phyloP scores from a whole-genome alignment of 2,329 filamentous ascomycete genomes.

The Sarocladium strictum region DNA sequence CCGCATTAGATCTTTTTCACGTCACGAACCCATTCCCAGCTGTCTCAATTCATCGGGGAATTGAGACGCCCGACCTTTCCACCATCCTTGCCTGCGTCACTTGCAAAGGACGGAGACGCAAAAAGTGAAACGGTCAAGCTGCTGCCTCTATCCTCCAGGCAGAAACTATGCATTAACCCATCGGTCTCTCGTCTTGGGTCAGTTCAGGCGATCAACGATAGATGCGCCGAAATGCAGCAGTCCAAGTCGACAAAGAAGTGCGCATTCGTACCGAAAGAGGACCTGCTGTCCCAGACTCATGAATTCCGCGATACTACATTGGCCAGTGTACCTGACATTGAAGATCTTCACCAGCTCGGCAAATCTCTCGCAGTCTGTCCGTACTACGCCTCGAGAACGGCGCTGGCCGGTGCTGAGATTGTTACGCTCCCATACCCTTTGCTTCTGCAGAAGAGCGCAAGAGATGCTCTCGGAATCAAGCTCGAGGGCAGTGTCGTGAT shows the following conservation, averaged over 20 bases:
- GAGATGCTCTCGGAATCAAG: slow-evolving; percentile 81
- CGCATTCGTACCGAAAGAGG: slow-evolving; percentile 69
- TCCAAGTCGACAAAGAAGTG: slow-evolving; percentile 56
- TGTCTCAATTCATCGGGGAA: slow-evolving; percentile 83
- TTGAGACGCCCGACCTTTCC: slow-evolving; percentile 73
- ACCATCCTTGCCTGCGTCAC: slow-evolving; percentile 53
- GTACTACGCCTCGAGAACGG: slow-evolving; percentile 88
- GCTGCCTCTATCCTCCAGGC: slow-evolving; percentile 76
- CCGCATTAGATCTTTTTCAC: slow-evolving; percentile 71
- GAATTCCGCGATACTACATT: slow-evolving; percentile 81
- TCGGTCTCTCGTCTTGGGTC: slow-evolving; percentile 66
- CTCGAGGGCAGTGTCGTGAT: slow-evolving; percentile 87
- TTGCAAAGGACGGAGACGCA: slow-evolving; percentile 22
- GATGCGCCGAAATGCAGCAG: slow-evolving; percentile 85
- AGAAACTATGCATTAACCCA: slow-evolving; percentile 85
- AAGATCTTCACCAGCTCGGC: slow-evolving; percentile 77
- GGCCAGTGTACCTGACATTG: slow-evolving; percentile 85
- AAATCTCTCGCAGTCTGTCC: slow-evolving; percentile 78
- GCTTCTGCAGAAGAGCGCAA: slow-evolving; percentile 76
- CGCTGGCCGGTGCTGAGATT: slow-evolving; percentile 80
- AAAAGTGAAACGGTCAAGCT: slow-evolving; percentile 58
- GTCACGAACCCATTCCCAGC: slow-evolving; percentile 85
- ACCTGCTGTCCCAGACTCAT: slow-evolving; percentile 64
- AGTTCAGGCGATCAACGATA: slow-evolving; percentile 83
- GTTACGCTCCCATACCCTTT: slow-evolving; percentile 90